Percentiles rank a stretch among this genome's conserved stretches.
Conservation (phyloP, 2,329 filamentous ascomycete genomes). For the Alternaria burnsii region DNA sequence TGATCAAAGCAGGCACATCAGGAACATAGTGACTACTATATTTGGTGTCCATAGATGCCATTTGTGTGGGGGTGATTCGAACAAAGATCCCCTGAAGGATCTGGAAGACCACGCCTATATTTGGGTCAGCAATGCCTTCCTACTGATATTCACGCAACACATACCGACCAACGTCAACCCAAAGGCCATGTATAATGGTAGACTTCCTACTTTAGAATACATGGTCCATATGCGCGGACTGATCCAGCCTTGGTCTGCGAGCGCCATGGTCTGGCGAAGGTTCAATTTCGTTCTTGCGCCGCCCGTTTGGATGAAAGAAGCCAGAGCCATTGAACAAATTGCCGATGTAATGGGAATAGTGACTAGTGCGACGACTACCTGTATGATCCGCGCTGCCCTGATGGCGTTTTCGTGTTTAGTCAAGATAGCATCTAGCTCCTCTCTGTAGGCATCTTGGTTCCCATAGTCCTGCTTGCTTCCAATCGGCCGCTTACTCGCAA, state of each 20-base stretch:
- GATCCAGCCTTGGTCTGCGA: slow-evolving; percentile 6
- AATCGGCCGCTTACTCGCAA: neutral
- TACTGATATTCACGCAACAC: neutral
- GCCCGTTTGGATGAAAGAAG: neutral
- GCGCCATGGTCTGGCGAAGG: slow-evolving; percentile 4
- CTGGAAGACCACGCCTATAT: neutral
- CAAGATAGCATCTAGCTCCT: neutral
- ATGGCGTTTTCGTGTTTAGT: neutral
- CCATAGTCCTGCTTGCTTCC: neutral
- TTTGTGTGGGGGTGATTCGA: neutral
- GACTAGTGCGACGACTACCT: neutral
- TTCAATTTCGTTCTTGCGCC: neutral
- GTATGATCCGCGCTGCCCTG: neutral
- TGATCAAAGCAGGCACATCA: slow-evolving; percentile 1
- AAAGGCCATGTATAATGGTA: slow-evolving; percentile 1
- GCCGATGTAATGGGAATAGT: slow-evolving; percentile 1
- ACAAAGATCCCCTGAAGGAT: neutral
- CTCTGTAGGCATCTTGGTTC: neutral
- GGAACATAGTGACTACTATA: neutral
- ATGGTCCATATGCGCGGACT: slow-evolving; percentile 1
- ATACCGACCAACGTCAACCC: slow-evolving; percentile 1
- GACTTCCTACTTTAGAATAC: slow-evolving; percentile 2
- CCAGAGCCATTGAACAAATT: slow-evolving; percentile 1
- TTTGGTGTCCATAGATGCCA: neutral
- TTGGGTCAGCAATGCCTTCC: neutral